Evolutionary conservation across 1,284 basidiomycete genomes (phyloP), one percentile per base, ranked within the genome.

Genomic region (Tylopilus sp.): DNA sequence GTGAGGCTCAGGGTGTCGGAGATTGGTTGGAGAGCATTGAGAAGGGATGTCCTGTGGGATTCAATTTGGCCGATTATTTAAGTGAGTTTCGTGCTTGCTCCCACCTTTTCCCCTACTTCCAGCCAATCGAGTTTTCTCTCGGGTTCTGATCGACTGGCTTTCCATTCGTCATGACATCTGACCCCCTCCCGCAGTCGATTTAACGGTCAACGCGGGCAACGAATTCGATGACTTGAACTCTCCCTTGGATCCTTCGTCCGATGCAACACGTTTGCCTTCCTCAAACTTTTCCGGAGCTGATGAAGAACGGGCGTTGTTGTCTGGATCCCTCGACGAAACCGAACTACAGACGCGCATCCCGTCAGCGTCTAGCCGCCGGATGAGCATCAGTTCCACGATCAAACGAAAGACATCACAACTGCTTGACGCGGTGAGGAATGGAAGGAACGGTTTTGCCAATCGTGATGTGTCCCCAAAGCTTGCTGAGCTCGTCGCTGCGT

Each of bases 31-130:
- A 81, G 26, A 72, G 72, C 12, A 84, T 94, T 46, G 93, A 89
- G 0, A 80, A 86, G 54, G 77, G 84, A 0, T 99, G 96, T 65
- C 96, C 96, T 8, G 74, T 84, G n/a, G 96, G 96, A 0, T 98
- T 94, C 71, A 99, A 99, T 65, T 89, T 98, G 58, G 95, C 94
- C 0, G 96, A 99, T 69, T 96, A 86, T 67, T 71, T 97, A 53
- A 97, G 91, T 92, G 63, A 53, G 86, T 28, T 28, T 28, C 6
- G 16, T 42, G 15, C 42, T 40, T 44, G 25, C 35, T 21, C 36
- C 9, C 28, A n/a, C 11, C 9, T 25, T 16, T 29, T 33, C 48
- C 5, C 37, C 23, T 18, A 15, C 38, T 44, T 8, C 38, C 8
- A 46, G 6, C 30, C n/a, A 13, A 15, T n/a, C 5, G 13, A 6